Evolutionary conservation across 1,284 basidiomycete species (phyloP).

Genomic region (Wolfiporia cocos): DNA sequence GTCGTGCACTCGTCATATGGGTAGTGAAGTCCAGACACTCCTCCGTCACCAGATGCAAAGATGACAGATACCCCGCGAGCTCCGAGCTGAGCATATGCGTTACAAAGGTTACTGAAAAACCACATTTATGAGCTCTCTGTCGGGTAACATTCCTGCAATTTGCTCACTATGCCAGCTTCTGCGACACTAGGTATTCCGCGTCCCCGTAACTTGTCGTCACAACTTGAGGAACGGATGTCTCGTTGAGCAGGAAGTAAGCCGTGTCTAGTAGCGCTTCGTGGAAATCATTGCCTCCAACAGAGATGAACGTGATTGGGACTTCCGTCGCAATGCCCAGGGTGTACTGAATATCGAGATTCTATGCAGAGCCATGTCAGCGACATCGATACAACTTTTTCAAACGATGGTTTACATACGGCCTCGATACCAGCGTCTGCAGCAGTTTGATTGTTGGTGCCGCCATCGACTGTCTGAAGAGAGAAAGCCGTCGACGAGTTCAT

Average conservation of each 20-base stretch:
- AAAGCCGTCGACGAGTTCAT: constrained; percentile 30
- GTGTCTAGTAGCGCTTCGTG: constrained; percentile 16
- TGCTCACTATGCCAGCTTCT: constrained; percentile 48
- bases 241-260: constrained; percentile 22
- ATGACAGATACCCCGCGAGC: constrained; percentile 51
- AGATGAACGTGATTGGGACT: constrained; percentile 14
- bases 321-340: constrained; percentile 53
- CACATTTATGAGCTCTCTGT: too few relatives aligned
- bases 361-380: constrained; percentile 7
- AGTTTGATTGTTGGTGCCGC: constrained; percentile 34
- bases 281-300: constrained; percentile 28
- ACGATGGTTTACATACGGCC: constrained; percentile 29
- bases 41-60: constrained; percentile 59
- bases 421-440: constrained; percentile 31
- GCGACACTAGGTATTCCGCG: constrained; percentile 18
- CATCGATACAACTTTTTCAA: constrained; percentile 10
- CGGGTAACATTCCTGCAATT: too few relatives aligned
- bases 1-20: constrained; percentile 31
- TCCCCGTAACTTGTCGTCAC: constrained; percentile 38
- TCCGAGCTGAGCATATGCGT: constrained; percentile 54
- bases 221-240: constrained; percentile 40
- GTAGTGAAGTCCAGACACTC: constrained; percentile 57
- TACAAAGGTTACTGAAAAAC: constrained; percentile 37
- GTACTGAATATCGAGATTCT: constrained; percentile 56
- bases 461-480: constrained; percentile 37